A percentile compares a stretch with the other conserved stretches of the same genome.
Evolutionary conservation across 83 land plant genomes (phyloP).

Genomic region (Thuja plicata): DNA sequence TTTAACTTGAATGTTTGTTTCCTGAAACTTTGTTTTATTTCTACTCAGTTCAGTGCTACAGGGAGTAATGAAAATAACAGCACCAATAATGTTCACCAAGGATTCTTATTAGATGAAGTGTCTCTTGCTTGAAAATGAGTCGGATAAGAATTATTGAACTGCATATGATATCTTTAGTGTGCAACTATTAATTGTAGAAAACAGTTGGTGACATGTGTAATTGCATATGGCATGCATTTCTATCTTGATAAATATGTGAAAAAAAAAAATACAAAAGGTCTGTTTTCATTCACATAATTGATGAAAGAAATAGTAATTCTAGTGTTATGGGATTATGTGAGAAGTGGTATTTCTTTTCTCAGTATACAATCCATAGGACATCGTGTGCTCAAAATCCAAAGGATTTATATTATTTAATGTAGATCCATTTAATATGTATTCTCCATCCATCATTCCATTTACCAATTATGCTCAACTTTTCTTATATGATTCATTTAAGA

Average conservation of each 20-base stretch:
- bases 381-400: not conserved
- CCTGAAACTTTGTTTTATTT: constrained; percentile 90
- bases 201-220: not conserved
- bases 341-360: not conserved
- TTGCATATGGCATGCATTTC: not conserved
- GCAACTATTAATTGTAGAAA: constrained; percentile 11
- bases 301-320: not conserved
- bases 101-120: not conserved
- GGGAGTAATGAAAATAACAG: constrained; percentile 74
- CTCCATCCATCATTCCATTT: not conserved
- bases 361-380: not conserved
- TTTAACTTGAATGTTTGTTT: constrained; percentile 73
- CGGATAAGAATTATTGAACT: constrained; percentile 13
- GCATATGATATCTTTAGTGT: constrained; percentile 11
- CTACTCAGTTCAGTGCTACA: constrained; percentile 76
- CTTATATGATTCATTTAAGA: not conserved
- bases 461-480: not conserved
- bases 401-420: not conserved
- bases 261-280: not conserved
- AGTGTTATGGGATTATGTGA: not conserved
- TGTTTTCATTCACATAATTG: not conserved
- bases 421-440: not conserved
- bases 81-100: constrained; percentile 69
- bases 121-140: not conserved
- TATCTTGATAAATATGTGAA: not conserved